A percentile compares a stretch with the other conserved stretches of the same genome.
Conservation (phyloP, 2,329 filamentous ascomycete genomes). For the Pseudogymnoascus sp. region DNA sequence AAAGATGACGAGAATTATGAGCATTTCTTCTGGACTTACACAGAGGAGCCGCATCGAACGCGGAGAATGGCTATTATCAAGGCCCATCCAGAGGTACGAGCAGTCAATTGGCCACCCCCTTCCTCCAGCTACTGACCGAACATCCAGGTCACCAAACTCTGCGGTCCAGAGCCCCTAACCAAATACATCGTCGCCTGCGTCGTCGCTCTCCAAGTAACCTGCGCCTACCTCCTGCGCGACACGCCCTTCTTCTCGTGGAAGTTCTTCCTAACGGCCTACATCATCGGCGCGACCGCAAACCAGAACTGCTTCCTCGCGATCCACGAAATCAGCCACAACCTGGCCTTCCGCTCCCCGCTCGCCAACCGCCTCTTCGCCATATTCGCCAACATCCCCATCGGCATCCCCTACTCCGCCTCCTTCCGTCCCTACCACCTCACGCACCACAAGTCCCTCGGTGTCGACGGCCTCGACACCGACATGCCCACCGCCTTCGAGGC, state of each 20-base stretch:
- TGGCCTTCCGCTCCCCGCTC: conserved; percentile 74
- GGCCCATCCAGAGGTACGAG: conserved; percentile 82
- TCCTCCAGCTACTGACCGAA: background rate
- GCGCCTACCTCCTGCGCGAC: conserved; percentile 68
- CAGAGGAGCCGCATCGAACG: conserved; percentile 91
- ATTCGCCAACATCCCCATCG: conserved; percentile 91
- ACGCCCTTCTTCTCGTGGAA: conserved; percentile 72
- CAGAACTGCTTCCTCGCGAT: conserved; percentile 98
- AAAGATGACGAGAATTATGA: conserved; percentile 25
- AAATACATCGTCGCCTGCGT: conserved; percentile 86
- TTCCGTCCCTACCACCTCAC: conserved; percentile 97
- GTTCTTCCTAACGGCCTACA: conserved; percentile 81
- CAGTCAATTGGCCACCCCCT: conserved; percentile 1
- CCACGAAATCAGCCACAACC: conserved; percentile 96
- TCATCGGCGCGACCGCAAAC: conserved; percentile 90
- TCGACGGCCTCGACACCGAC: conserved; percentile 92
- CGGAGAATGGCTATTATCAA: conserved; percentile 92
- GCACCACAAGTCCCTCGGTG: conserved; percentile 96
- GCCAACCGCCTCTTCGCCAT: conserved; percentile 84
- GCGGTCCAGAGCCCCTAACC: conserved; percentile 88
- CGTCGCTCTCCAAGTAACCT: conserved; percentile 69
- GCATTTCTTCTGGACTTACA: conserved; percentile 96
- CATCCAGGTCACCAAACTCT: conserved; percentile 82
- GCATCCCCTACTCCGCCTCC: conserved; percentile 88
- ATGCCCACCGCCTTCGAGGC: conserved; percentile 88